Evolutionary conservation across 805 yeast species (phyloP), one percentile per base, ranked within the genome.

Genomic region (Millerozyma miso): DNA sequence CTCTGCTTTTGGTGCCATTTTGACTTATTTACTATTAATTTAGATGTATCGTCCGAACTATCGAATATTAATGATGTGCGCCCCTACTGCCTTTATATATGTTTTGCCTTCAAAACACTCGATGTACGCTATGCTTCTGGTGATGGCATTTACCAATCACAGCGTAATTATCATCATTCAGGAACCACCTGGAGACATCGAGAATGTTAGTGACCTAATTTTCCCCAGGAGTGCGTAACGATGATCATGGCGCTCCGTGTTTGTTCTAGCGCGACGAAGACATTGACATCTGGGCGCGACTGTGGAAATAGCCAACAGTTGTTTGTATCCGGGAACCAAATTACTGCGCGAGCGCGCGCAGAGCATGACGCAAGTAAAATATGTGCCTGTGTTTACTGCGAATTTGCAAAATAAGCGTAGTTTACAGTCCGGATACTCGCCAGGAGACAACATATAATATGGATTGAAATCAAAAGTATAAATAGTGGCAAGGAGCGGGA

Each of bases 1-100:
- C 67, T 77, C 81, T 62, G 81, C 83, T 62, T 74, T 70, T 69
- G 84, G 83, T 57, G 85, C 84, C 85, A 81, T 81, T 71, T 52
- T 35, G 26, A 32, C 10, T 39, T 23, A 34, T 39, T 31, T 18
- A 16, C 17, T 31, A 19, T 35, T 19, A 35, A 18, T 34, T 40
- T 15, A 14, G 29, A 17, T 32, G 32, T 32, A 19, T 16, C 32
- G 31, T 23, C 23, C 12, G 18, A 33, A 39, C 17, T n/a, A n/a
- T 31, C 16, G 5, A 40, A 29, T 14, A 14, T 31, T 33, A 31
- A 19, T 17, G 37, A 23, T 31, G 35, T 17, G n/a, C 32, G 32
- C 26, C 19, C 18, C 38, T 31, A 40, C 50, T 31, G 54, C 42
- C 35, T 32, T 35, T 46, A 39, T 45, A 55, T 37, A 37, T 18